Evolutionary conservation across 257 asterid genomes (phyloP).

Genomic region (Schizonepeta tenuifolia): DNA sequence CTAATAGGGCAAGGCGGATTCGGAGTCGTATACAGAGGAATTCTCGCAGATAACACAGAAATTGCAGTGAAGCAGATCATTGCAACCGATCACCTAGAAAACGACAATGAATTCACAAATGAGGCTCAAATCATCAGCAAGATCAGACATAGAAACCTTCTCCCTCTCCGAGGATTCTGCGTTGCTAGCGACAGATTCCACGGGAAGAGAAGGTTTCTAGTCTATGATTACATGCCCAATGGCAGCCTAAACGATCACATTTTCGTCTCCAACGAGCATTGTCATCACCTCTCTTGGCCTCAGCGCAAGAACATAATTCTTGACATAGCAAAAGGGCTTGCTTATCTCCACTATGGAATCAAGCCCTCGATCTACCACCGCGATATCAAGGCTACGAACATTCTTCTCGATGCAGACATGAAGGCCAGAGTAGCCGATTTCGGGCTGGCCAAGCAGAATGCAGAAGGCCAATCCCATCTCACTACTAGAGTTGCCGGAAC

Average conservation of each 20-base stretch:
- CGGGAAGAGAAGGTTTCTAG: conserved; percentile 54
- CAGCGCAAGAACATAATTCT: conserved; percentile 62
- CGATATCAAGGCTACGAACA: conserved; percentile 61
- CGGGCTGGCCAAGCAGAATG: conserved; percentile 61
- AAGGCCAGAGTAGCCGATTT: conserved; percentile 62
- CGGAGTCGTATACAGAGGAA: conserved; percentile 60
- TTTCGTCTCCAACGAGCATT: conserved; percentile 22
- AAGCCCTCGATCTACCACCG: conserved; percentile 62
- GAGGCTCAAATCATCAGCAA: conserved; percentile 67
- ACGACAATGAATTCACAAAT: conserved; percentile 58
- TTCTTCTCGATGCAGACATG: conserved; percentile 60
- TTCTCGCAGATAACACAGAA: conserved; percentile 47
- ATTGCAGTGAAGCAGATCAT: conserved; percentile 59
- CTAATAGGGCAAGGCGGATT: conserved; percentile 59
- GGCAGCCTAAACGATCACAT: conserved; percentile 58
- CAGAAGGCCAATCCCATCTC: conserved; percentile 61
- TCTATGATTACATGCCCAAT: conserved; percentile 60
- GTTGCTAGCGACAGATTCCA: conserved; percentile 47
- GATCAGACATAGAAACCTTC: conserved; percentile 66
- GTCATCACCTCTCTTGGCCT: conserved; percentile 51
- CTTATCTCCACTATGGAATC: conserved; percentile 62
- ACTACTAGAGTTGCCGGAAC: conserved; percentile 74
- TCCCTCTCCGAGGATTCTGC: conserved; percentile 56
- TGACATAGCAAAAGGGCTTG: conserved; percentile 66
- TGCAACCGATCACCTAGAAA: conserved; percentile 49